Conservation (phyloP, 179 eudicot genomes). For the Silene noctiflora region DNA sequence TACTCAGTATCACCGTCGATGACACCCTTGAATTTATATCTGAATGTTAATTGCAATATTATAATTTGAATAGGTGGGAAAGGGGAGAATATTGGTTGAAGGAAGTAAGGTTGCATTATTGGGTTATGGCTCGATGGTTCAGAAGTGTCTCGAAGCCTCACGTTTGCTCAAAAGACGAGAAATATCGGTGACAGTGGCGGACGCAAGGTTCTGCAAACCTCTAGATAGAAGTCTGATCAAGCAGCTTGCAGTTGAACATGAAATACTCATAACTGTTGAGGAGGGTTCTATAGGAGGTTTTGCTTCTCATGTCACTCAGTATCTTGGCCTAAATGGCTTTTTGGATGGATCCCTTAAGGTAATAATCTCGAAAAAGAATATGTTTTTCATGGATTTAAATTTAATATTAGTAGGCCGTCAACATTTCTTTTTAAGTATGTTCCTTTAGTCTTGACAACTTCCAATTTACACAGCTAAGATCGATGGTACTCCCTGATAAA, state of each 20-base stretch:
- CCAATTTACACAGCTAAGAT: conserved; percentile 43
- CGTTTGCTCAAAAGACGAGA: conserved; percentile 36
- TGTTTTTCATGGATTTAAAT: neutral
- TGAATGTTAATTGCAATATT: too few relatives aligned
- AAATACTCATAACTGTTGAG: conserved; percentile 58
- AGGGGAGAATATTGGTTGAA: conserved; percentile 62
- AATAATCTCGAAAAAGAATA: neutral
- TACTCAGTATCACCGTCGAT: too few relatives aligned
- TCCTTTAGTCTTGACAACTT: neutral
- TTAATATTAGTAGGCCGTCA: too few relatives aligned
- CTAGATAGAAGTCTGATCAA: conserved; percentile 56
- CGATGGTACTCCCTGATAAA: conserved; percentile 73
- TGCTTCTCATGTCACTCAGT: conserved; percentile 67
- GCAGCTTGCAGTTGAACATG: conserved; percentile 60
- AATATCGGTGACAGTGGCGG: conserved; percentile 58
- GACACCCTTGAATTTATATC: too few relatives aligned
- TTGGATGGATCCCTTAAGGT: conserved; percentile 75
- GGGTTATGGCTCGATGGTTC: conserved; percentile 66
- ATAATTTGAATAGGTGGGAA: too few relatives aligned
- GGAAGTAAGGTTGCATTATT: conserved; percentile 60
- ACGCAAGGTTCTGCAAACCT: conserved; percentile 84
- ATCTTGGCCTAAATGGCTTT: conserved; percentile 50
- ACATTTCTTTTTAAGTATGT: neutral
- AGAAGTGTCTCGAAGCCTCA: conserved; percentile 63
- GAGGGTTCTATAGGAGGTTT: conserved; percentile 82